Evolutionary conservation across 2,329 filamentous ascomycete species (phyloP).

Genomic region (Botrytis paeoniae): DNA sequence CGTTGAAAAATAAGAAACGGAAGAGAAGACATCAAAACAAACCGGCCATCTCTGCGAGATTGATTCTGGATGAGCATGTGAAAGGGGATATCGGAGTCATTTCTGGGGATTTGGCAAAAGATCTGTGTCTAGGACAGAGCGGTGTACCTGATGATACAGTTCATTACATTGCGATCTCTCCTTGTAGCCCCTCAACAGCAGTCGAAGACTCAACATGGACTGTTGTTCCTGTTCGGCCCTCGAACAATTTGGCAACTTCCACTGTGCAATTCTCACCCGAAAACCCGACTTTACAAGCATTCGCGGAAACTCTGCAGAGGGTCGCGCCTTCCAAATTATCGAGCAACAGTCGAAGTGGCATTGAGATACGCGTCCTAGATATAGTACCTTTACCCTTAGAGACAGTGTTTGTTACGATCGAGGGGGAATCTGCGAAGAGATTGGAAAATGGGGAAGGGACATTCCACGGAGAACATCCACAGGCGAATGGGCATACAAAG

Average conservation of each 20-base stretch:
- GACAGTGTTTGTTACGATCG: conserved; percentile 81
- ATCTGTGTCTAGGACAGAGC: conserved; percentile 67
- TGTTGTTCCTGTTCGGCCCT: conserved; percentile 69
- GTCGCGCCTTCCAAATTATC: conserved; percentile 73
- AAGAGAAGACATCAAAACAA: conserved; percentile 63
- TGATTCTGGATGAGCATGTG: conserved; percentile 81
- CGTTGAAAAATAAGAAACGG: conserved; percentile 39
- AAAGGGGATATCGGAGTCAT: conserved; percentile 82
- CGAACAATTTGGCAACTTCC: conserved; percentile 65
- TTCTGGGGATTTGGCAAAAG: conserved; percentile 79
- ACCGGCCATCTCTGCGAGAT: conserved; percentile 70
- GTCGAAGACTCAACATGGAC: conserved; percentile 73
- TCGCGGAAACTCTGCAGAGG: conserved; percentile 69
- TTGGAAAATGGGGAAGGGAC: conserved; percentile 80
- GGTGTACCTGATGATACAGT: conserved; percentile 43
- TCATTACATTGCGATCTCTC: conserved; percentile 68
- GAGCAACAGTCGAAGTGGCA: conserved; percentile 68
- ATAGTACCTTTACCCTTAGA: conserved; percentile 77
- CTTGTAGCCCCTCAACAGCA: conserved; percentile 61
- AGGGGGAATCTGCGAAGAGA: conserved; percentile 74
- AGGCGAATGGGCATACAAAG: conserved; percentile 42
- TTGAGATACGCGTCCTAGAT: conserved; percentile 81
- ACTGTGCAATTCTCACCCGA: conserved; percentile 76
- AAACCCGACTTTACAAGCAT: conserved; percentile 73
- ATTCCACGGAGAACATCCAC: conserved; percentile 67